phyloP scores from a whole-genome alignment of 352 stramenopile genomes.

The Blastocystis sp. region DNA sequence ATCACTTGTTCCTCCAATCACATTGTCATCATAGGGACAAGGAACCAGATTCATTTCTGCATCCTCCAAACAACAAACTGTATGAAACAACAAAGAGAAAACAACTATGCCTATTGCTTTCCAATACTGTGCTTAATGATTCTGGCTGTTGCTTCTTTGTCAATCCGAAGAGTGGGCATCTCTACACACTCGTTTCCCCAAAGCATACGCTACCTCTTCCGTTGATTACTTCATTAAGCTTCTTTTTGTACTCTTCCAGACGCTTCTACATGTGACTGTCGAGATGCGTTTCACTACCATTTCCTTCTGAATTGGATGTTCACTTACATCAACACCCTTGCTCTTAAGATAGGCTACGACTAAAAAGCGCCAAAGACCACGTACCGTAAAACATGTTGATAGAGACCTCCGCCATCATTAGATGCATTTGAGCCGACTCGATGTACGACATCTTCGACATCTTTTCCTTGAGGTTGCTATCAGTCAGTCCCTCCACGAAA shows the following conservation, averaged over 20 bases:
- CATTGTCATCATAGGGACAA: too few relatives aligned
- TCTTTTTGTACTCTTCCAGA: constrained; percentile 46
- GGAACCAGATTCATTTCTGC: too few relatives aligned
- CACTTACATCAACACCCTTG: constrained; percentile 34
- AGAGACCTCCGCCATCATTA: constrained; percentile 51
- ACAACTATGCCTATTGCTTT: not conserved
- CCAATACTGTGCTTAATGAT: constrained; percentile 49
- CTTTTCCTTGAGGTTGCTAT: constrained; percentile 43
- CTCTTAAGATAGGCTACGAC: constrained; percentile 37
- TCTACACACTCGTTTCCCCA: not conserved
- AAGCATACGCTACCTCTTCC: not conserved
- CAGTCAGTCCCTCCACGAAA: constrained; percentile 16
- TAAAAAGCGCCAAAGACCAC: not conserved
- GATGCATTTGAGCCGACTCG: constrained; percentile 40
- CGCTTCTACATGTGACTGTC: not conserved
- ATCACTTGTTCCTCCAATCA: too few relatives aligned
- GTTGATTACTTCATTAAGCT: constrained; percentile 26
- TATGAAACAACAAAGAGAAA: not conserved
- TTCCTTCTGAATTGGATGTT: constrained; percentile 48
- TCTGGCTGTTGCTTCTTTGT: constrained; percentile 29
- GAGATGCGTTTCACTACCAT: not conserved
- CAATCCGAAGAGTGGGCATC: constrained; percentile 24
- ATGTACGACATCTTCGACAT: constrained; percentile 52
- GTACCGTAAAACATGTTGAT: constrained; percentile 53
- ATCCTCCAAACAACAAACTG: not conserved